Evolutionary conservation across 768 basidiomycete genomes (phyloP), one percentile per base, ranked within the genome.

Genomic region (Tricholoma saponaceum): DNA sequence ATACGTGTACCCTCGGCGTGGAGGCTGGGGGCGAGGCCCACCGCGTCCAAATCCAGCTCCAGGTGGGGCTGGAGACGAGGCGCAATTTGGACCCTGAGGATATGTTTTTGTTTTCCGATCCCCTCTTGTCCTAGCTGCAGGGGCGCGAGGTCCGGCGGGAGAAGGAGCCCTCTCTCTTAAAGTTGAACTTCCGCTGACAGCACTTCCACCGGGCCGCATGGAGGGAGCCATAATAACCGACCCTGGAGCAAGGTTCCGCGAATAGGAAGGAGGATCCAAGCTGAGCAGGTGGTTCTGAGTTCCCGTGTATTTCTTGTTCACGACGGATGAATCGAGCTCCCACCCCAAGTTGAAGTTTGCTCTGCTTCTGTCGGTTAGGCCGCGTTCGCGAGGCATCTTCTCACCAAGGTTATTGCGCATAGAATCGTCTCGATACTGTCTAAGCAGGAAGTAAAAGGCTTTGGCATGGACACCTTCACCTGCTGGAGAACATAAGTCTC

Each of bases 401-500:
- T 81, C 77, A 47, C 83, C 80, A 64, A 82, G 76, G 64, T 84
- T 68, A 51, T 69, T 74, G 35, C 66, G 69, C 49, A 66, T 64
- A 4, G 73, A 69, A 50, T 82, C 83, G 63, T 92, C 86, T 58
- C 89, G 83, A 65, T 92, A 90, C 69, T 82, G 82, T 39, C 83
- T 76, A 18, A 96, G 80, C 35, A 96, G 80, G 67, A 88, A 92
- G 67, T 95, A 96, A 70, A 95, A 94, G 0, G 90, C 90, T 68
- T 95, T 95, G 9, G 91, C 89, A 58, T 91, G 81, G 8, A 83
- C 82, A 12, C 89, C 89, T 52, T 82, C 75, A 18, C 86, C 90
- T 16, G 80, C 78, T 10, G 87, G 85, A 26, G 86, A 82, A 60
- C 89, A 81, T 5, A 92, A 76, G 64, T 92, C 90, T 22, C 76